Evolutionary conservation across 345 rosid species (phyloP).

Genomic region (Firmiana major): DNA sequence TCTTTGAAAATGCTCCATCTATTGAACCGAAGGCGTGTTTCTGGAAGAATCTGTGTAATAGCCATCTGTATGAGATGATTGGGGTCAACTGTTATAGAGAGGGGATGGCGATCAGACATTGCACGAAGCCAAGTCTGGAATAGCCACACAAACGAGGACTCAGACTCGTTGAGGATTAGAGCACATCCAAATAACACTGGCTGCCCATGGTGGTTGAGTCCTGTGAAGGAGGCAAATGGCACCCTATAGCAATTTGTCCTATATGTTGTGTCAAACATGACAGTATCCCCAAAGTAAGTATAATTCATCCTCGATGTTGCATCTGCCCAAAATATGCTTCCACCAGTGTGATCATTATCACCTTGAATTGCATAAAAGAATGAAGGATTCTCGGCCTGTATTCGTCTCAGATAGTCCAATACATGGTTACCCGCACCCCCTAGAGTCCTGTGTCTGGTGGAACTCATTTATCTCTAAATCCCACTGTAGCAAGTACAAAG

Average conservation of each 20-base stretch:
- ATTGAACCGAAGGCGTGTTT: slow-evolving; percentile 51
- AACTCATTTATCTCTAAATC: slow-evolving; percentile 2
- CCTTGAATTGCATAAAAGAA: slow-evolving; percentile 40
- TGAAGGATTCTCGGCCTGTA: slow-evolving; percentile 35
- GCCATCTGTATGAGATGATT: slow-evolving; percentile 49
- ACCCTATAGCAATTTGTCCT: slow-evolving; percentile 41
- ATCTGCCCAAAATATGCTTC: slow-evolving; percentile 47
- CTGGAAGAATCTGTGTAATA: slow-evolving; percentile 47
- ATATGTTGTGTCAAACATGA: slow-evolving; percentile 40
- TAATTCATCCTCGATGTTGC: slow-evolving; percentile 31
- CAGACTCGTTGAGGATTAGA: slow-evolving; percentile 44
- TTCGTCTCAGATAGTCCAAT: slow-evolving; percentile 46
- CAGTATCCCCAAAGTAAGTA: slow-evolving; percentile 38
- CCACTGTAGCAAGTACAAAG: neutral
- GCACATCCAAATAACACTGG: slow-evolving; percentile 64
- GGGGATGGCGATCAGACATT: slow-evolving; percentile 46
- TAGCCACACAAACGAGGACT: slow-evolving; percentile 54
- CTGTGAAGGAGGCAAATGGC: slow-evolving; percentile 46
- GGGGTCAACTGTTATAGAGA: slow-evolving; percentile 53
- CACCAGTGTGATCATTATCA: slow-evolving; percentile 29
- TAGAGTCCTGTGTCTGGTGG: slow-evolving; percentile 31
- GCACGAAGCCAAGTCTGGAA: slow-evolving; percentile 54
- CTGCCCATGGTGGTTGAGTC: slow-evolving; percentile 61
- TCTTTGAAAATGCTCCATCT: slow-evolving; percentile 50
- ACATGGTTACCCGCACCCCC: slow-evolving; percentile 42